phyloP scores from a whole-genome alignment of 495 filamentous ascomycete species.

The Trichoderma orchidacearum region DNA sequence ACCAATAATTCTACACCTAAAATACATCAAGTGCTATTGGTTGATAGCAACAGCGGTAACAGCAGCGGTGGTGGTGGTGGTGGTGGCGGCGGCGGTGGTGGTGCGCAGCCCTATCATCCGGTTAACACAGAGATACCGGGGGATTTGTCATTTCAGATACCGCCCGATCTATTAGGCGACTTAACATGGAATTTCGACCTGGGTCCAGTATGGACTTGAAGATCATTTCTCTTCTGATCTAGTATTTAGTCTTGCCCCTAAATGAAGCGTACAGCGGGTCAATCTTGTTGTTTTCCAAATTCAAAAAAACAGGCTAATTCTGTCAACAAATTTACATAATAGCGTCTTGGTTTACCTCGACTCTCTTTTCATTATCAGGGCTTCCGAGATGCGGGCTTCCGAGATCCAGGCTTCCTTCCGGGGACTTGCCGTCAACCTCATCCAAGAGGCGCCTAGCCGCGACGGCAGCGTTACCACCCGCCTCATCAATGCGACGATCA shows the following conservation, averaged over 20 bases:
- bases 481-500: constrained; percentile 4
- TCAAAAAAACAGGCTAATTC: neutral
- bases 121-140: neutral
- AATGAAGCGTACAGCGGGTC: neutral
- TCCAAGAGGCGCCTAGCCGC: constrained; percentile 6
- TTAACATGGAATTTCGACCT: constrained; percentile 4
- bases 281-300: too few species aligned
- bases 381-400: neutral
- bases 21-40: neutral
- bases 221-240: neutral
- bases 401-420: neutral
- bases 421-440: constrained; percentile 3
- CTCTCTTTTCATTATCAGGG: constrained; percentile 1
- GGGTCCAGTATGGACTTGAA: neutral
- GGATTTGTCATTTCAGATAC: neutral
- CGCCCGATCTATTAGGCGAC: neutral
- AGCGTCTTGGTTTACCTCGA: neutral
- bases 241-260: neutral
- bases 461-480: constrained; percentile 4
- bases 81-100: neutral
- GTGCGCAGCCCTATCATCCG: neutral
- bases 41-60: too few species aligned
- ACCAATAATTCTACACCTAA: too few species aligned
- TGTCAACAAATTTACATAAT: neutral
- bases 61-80: too few species aligned